phyloP scores from a whole-genome alignment of 305 asterid species.

The Petunia hybrid region DNA sequence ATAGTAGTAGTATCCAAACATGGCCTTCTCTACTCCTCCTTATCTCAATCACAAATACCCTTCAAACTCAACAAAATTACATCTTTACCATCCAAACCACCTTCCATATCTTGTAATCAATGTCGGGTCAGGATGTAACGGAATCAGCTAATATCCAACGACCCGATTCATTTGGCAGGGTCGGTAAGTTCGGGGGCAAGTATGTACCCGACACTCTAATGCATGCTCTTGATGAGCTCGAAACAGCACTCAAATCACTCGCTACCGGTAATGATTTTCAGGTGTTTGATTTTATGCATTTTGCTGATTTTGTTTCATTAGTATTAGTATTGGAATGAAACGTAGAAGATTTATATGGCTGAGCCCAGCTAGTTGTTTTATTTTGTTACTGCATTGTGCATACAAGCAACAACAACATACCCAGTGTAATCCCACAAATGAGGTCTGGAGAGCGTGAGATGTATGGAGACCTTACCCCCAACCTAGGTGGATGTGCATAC shows the following conservation, averaged over 20 bases:
- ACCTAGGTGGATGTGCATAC: too few species aligned
- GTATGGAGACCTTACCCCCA: too few species aligned
- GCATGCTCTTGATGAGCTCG: conserved; percentile 58
- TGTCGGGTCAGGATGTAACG: conserved; percentile 48
- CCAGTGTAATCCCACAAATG: too few species aligned
- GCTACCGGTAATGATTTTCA: conserved; percentile 69
- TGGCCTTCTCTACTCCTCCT: conserved; percentile 57
- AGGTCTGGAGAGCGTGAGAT: too few species aligned
- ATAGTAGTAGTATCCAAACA: conserved; percentile 35
- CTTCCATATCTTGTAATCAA: conserved; percentile 45
- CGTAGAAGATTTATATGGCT: not conserved
- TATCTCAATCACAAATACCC: conserved; percentile 34
- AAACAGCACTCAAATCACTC: conserved; percentile 71
- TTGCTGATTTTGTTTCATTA: conserved; percentile 1
- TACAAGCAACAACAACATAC: too few species aligned
- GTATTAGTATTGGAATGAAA: not conserved
- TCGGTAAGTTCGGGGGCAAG: conserved; percentile 85
- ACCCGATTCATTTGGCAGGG: conserved; percentile 92
- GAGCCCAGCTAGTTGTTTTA: not conserved
- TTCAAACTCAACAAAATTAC: conserved; percentile 39
- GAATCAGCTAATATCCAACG: conserved; percentile 48
- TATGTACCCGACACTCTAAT: conserved; percentile 92
- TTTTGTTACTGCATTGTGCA: not conserved
- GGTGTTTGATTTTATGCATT: conserved; percentile 48
- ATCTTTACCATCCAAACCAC: conserved; percentile 35